Evolutionary conservation across 2,329 filamentous ascomycete species (phyloP).

Genomic region (Ambrosiella cleistominuta): DNA sequence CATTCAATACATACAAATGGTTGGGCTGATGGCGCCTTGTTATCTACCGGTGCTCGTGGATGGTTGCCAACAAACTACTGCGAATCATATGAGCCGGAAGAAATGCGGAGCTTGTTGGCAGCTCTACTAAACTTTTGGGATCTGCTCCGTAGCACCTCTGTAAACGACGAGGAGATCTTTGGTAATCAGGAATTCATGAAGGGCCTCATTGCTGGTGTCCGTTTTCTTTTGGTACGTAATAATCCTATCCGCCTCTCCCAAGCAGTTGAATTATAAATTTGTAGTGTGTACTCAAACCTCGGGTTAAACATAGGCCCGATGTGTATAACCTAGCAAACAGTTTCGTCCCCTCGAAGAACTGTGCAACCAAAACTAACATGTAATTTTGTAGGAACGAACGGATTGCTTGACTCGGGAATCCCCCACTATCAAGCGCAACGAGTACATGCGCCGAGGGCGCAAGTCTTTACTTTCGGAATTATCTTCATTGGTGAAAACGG

Average conservation of each 20-base stretch:
- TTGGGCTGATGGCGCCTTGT: slow-evolving; percentile 88
- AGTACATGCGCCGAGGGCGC: slow-evolving; percentile 59
- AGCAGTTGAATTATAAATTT: too few species aligned
- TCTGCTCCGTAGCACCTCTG: slow-evolving; percentile 58
- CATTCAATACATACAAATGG: slow-evolving; percentile 97
- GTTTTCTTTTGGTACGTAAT: slow-evolving; percentile 62
- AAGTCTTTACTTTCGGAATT: slow-evolving; percentile 82
- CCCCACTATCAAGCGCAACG: slow-evolving; percentile 53
- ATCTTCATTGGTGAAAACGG: slow-evolving; percentile 73
- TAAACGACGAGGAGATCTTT: slow-evolving; percentile 62
- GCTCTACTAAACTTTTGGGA: slow-evolving; percentile 89
- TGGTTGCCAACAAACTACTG: slow-evolving; percentile 99
- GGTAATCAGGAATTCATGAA: slow-evolving; percentile 87
- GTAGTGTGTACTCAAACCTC: too few species aligned
- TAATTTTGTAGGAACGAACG: slow-evolving; percentile 54
- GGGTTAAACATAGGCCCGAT: too few species aligned
- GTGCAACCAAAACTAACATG: neutral
- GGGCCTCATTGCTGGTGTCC: slow-evolving; percentile 81
- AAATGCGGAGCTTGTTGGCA: slow-evolving; percentile 70
- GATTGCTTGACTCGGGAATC: slow-evolving; percentile 77
- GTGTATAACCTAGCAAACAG: too few species aligned
- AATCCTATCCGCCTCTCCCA: neutral
- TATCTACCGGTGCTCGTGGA: slow-evolving; percentile 70
- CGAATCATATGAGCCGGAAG: slow-evolving; percentile 77
- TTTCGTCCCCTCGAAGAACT: neutral